phyloP scores from a whole-genome alignment of 2,329 filamentous ascomycete genomes.

The Tolypocladium endophyticum region DNA sequence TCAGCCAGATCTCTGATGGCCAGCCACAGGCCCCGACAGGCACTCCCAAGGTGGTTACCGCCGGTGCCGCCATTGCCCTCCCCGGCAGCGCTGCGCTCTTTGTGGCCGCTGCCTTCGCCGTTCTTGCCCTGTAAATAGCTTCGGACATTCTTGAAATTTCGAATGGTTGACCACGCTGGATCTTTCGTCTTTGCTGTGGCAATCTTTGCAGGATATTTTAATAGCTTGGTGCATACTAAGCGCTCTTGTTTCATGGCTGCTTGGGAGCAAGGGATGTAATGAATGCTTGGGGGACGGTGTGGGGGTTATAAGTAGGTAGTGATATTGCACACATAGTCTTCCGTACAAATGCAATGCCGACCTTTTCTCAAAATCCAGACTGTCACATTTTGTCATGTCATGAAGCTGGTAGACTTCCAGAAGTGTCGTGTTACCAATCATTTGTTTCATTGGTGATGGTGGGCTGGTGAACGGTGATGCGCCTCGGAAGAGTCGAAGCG shows the following conservation, averaged over 20 bases:
- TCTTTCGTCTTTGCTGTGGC: background rate
- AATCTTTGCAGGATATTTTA: background rate
- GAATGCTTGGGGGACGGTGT: background rate
- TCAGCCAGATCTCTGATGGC: conserved; percentile 20
- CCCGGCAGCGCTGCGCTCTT: conserved; percentile 5
- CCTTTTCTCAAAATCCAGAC: background rate
- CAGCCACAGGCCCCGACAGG: conserved; percentile 16
- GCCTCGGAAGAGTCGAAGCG: too few species aligned
- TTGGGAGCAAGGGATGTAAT: background rate
- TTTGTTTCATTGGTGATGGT: background rate
- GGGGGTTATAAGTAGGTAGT: background rate
- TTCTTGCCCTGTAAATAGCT: conserved; percentile 9
- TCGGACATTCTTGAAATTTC: fast-evolving
- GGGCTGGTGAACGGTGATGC: background rate
- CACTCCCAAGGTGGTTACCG: conserved; percentile 21
- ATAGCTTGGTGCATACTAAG: background rate
- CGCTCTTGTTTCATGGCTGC: background rate
- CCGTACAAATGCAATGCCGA: background rate
- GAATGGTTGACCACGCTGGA: too few species aligned
- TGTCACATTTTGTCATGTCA: too few species aligned
- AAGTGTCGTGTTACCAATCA: too few species aligned
- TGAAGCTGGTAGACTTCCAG: background rate
- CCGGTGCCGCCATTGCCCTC: conserved; percentile 5
- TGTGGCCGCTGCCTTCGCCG: conserved; percentile 7
- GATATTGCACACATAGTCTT: background rate